Evolutionary conservation across 176 grass and related monocot genomes (phyloP).

Genomic region (Alloteropsis semialata): DNA sequence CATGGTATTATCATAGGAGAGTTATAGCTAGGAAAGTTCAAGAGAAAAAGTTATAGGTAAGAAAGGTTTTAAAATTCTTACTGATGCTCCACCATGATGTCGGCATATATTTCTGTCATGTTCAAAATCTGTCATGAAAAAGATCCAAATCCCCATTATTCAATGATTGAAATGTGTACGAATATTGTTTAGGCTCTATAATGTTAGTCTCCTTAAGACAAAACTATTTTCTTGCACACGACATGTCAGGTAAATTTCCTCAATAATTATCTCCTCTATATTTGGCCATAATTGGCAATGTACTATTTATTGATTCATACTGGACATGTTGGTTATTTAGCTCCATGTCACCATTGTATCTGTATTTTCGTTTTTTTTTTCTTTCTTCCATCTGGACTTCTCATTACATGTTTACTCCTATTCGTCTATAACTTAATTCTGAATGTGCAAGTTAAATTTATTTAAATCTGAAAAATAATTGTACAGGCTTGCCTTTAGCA

Average conservation of each 20-base stretch:
- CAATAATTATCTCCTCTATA: not conserved
- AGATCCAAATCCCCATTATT: not conserved
- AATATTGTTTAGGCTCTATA: not conserved
- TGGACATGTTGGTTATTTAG: not conserved
- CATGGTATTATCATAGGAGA: constrained; percentile 12
- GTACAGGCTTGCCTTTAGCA: not conserved
- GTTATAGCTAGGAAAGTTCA: constrained; percentile 4
- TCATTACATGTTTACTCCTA: not conserved
- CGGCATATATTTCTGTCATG: constrained; percentile 68
- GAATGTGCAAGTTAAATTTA: not conserved
- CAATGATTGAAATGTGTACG: constrained; percentile 11
- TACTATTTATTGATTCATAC: not conserved
- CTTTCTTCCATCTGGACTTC: not conserved
- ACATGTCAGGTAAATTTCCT: not conserved
- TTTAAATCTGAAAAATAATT: not conserved
- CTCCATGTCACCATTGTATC: not conserved
- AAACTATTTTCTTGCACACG: not conserved
- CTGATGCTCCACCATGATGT: constrained; percentile 70
- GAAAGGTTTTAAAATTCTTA: constrained; percentile 40
- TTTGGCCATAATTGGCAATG: not conserved
- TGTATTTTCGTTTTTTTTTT: too few species aligned
- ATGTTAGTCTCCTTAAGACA: not conserved
- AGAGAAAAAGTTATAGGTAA: constrained; percentile 10
- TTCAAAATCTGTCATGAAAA: constrained; percentile 51
- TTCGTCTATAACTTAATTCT: constrained; percentile 2